Conservation (phyloP, 1,284 basidiomycete genomes). For the Leccinum solheimii region DNA sequence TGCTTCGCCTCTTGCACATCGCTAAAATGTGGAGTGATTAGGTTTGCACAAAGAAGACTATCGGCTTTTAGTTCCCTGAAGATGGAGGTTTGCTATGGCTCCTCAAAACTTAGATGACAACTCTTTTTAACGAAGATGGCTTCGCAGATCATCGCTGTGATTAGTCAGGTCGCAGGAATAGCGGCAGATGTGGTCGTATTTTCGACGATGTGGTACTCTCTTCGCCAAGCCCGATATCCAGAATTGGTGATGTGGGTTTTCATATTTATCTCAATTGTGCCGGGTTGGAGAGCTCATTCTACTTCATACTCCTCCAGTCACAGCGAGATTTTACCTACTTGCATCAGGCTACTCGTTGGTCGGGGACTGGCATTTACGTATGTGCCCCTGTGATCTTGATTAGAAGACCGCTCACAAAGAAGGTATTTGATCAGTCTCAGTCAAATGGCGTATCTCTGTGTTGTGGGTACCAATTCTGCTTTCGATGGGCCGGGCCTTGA, state of each 20-base stretch:
- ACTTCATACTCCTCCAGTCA: conserved; percentile 17
- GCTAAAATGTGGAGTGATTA: conserved; percentile 17
- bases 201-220: conserved; percentile 27
- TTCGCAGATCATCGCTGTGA: conserved; percentile 23
- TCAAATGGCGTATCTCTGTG: conserved; percentile 27
- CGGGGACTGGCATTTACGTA: conserved; percentile 37
- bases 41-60: conserved; percentile 24
- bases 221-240: conserved; percentile 33
- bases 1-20: not conserved
- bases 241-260: conserved; percentile 31
- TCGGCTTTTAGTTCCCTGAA: conserved; percentile 20
- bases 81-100: conserved; percentile 24
- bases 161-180: conserved; percentile 24
- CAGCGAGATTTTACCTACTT: conserved; percentile 6
- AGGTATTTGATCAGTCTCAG: conserved; percentile 15
- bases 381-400: conserved; percentile 10
- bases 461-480: conserved; percentile 24
- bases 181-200: conserved; percentile 31
- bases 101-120: not conserved
- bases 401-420: not conserved
- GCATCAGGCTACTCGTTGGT: conserved; percentile 26
- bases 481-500: not conserved
- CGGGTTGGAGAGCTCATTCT: not conserved
- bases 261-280: not conserved
- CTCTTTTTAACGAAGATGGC: not conserved